A percentile compares a stretch with the other conserved stretches of the same genome.
These are phyloP conservation scores for Rhodotorula sp. DNA, from an alignment of 1,284 basidiomycete genomes.

Conservation along the genomic window DNA sequence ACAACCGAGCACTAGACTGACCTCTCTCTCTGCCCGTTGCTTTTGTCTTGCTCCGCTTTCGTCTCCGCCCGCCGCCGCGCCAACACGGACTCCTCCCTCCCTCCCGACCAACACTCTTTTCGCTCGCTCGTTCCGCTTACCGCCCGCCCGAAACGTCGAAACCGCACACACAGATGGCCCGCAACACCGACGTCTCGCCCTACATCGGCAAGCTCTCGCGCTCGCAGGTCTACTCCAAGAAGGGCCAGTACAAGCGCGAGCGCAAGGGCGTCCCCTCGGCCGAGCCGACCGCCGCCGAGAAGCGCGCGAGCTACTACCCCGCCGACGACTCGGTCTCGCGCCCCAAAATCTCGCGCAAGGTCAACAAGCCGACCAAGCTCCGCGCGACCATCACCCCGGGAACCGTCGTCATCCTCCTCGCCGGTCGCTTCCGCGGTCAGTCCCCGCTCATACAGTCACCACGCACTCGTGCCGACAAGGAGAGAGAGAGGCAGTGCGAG, in stretches of 20 bases:
- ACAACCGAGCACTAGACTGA: no score
- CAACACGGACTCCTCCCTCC: no score
- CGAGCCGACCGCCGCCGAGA: conserved; percentile 71
- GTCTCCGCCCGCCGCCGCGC: no score
- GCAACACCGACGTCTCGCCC: conserved; percentile 80
- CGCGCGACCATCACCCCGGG: conserved; percentile 90
- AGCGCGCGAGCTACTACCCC: conserved; percentile 72
- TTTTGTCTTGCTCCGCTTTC: no score
- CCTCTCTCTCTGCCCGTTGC: no score
- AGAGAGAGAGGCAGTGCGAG: background rate
- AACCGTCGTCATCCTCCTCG: conserved; percentile 92
- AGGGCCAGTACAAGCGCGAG: conserved; percentile 62
- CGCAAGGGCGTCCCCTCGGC: conserved; percentile 56
- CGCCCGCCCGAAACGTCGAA: background rate
- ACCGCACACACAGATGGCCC: conserved; percentile 66
- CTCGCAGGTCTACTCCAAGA: conserved; percentile 75
- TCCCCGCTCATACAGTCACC: background rate
- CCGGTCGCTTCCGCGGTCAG: conserved; percentile 91
- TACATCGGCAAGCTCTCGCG: conserved; percentile 80
- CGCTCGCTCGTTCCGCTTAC: background rate
- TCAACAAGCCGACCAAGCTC: conserved; percentile 68
- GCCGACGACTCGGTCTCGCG: conserved; percentile 79
- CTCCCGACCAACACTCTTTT: background rate
- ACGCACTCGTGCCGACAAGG: background rate
- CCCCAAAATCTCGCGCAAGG: conserved; percentile 90